Base-by-base conservation (phyloP, 177 flowering plant genomes). In the Telopea speciosissima region DNA sequence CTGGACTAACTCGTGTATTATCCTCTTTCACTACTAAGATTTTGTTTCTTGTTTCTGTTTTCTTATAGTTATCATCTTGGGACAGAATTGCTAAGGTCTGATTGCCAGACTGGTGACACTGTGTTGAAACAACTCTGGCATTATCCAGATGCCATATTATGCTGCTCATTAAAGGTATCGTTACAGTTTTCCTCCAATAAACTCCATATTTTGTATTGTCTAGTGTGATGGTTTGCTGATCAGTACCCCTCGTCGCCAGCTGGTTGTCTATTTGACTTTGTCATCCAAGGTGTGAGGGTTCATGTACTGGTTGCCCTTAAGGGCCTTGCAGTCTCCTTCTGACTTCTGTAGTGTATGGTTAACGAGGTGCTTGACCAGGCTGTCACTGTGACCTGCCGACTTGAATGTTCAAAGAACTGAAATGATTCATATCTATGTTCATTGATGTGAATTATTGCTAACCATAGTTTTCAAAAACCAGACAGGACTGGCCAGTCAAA, bases 101-200 rank as follows among this genome's bases (percentile, higher is more conserved):
- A 86, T 60, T 68, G 87, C 24, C 70, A 74, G 23, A 81, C 75
- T 40, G 82, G 87, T 54, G 97, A 89, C 25, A 78, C 88, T 2
- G 42, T 88, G 65, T 75, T 95, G 77, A 92, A 91, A 77, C 73
- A 80, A 74, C 86, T 95, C 14, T 95, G 99, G 99, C 86, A 90
- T 60, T 97, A 93, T 74, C 92, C 77, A 62, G 97, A 91, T 85
- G 98, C 99, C 17, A 82, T 95, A 42, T 77, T 93, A 74, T 95
- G 99, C 79, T 93, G 97, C 84, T 91, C 99, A 24, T 68, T 91
- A 75, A 89, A 91, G 97, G 99, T 95, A 81, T 22, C 24, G 24
- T 40, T 31, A 6, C 42, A 23, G 11, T 23, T 24, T 24, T 11
- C 31, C 17, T 24, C n/a, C 61, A 58, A 49, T 12, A 49, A 49